Evolutionary conservation across 2,329 filamentous ascomycete species (phyloP).

Genomic region (Phaeosphaeriaceae sp.): DNA sequence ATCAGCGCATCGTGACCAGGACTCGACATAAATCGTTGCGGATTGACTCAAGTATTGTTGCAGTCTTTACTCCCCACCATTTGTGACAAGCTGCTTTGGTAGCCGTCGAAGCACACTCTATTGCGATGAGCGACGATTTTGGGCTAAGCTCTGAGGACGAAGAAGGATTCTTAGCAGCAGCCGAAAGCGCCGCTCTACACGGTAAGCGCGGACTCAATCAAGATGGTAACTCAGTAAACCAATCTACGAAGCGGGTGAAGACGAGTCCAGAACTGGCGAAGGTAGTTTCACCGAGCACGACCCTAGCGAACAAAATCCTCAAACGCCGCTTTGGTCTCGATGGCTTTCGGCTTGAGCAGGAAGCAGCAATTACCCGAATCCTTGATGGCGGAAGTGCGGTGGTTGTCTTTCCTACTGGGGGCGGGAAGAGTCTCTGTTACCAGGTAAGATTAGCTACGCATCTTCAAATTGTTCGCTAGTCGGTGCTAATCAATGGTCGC

Average conservation of each 20-base stretch:
- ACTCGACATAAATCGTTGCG: too few species aligned
- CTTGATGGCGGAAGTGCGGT: constrained; percentile 53
- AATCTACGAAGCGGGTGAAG: constrained; percentile 6
- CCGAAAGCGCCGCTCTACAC: neutral
- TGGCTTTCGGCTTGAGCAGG: constrained; percentile 56
- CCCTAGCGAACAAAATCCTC: constrained; percentile 45
- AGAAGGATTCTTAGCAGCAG: constrained; percentile 5
- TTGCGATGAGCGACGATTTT: constrained; percentile 20
- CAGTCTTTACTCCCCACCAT: too few species aligned
- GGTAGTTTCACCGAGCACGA: constrained; percentile 19
- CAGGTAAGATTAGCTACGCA: constrained; percentile 66
- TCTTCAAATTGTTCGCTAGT: too few species aligned
- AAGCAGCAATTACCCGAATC: constrained; percentile 52
- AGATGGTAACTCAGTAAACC: neutral
- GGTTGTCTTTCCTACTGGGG: constrained; percentile 81
- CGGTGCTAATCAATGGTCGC: too few species aligned
- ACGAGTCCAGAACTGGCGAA: neutral
- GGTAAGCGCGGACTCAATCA: constrained; percentile 12
- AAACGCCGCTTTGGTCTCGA: constrained; percentile 51
- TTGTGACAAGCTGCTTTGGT: too few species aligned
- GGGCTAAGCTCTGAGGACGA: constrained; percentile 16
- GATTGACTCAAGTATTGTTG: too few species aligned
- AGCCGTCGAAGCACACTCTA: too few species aligned
- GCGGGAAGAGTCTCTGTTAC: constrained; percentile 94
- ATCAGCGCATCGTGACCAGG: too few species aligned